Conservation (phyloP, 2,329 filamentous ascomycete species). For the Verticillium isaacii region DNA sequence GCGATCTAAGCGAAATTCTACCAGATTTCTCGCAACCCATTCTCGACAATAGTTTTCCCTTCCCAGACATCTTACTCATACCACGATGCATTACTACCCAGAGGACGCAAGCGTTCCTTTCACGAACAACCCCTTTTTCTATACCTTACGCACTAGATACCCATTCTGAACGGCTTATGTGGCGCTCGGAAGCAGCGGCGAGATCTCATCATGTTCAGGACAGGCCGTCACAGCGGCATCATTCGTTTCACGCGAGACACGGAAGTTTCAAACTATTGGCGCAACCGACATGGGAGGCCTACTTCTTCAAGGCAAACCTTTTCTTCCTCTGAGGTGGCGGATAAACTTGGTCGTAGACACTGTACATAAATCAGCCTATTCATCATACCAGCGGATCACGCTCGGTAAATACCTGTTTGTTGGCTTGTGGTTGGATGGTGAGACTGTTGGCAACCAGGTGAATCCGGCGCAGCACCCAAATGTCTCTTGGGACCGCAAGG, state of each 20-base stretch:
- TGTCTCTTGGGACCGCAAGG: too few relatives aligned
- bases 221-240: background rate
- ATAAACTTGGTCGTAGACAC: background rate
- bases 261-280: background rate
- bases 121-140: background rate
- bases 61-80: background rate
- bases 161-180: conserved; percentile 11
- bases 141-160: conserved; percentile 13
- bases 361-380: background rate
- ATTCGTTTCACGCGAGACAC: conserved; percentile 7
- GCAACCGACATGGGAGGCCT: background rate
- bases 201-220: background rate
- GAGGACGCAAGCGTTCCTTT: background rate
- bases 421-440: too few relatives aligned
- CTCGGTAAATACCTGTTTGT: too few relatives aligned
- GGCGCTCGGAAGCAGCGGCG: conserved; percentile 6
- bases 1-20: conserved; percentile 33
- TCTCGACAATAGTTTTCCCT: background rate
- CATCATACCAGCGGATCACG: too few relatives aligned
- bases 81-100: background rate
- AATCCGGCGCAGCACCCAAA: too few relatives aligned
- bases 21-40: background rate
- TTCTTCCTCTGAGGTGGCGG: background rate
- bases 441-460: too few relatives aligned
- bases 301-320: background rate